Evolutionary conservation across 1,284 basidiomycete genomes (phyloP).

Genomic region (Ceratobasidium sp.): DNA sequence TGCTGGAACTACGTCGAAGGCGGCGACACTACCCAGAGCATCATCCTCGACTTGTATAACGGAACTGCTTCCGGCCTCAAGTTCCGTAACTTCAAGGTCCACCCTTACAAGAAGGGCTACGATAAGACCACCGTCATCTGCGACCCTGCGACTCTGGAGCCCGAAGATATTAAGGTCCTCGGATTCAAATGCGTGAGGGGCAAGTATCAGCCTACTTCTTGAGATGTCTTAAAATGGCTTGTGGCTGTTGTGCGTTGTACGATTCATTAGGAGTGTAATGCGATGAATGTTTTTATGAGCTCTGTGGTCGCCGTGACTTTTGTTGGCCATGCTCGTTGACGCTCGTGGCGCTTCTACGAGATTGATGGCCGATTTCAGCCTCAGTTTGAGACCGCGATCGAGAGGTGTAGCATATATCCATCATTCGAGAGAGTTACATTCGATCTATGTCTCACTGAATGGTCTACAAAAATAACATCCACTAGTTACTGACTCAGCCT

Average conservation of each 20-base stretch:
- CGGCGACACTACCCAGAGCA: conserved; percentile 45
- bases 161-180: conserved; percentile 50
- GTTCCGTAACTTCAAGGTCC: conserved; percentile 48
- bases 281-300: too few relatives aligned
- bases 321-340: too few relatives aligned
- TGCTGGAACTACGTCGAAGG: conserved; percentile 48
- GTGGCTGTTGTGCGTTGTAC: background rate
- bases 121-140: conserved; percentile 52
- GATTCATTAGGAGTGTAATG: background rate
- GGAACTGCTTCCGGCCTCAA: conserved; percentile 42
- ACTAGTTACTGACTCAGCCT: too few relatives aligned
- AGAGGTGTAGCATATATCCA: too few relatives aligned
- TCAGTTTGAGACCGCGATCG: too few relatives aligned
- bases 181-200: conserved; percentile 53
- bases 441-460: too few relatives aligned
- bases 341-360: too few relatives aligned
- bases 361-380: too few relatives aligned
- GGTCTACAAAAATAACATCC: too few relatives aligned
- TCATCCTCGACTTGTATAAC: conserved; percentile 47
- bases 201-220: conserved; percentile 43
- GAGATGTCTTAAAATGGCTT: background rate
- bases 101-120: conserved; percentile 46
- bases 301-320: too few relatives aligned
- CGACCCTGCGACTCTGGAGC: conserved; percentile 49
- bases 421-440: too few relatives aligned